These are phyloP conservation scores for Zygoascus meyerae DNA, from an alignment of 1,139 yeast genomes.

Conservation along the genomic window DNA sequence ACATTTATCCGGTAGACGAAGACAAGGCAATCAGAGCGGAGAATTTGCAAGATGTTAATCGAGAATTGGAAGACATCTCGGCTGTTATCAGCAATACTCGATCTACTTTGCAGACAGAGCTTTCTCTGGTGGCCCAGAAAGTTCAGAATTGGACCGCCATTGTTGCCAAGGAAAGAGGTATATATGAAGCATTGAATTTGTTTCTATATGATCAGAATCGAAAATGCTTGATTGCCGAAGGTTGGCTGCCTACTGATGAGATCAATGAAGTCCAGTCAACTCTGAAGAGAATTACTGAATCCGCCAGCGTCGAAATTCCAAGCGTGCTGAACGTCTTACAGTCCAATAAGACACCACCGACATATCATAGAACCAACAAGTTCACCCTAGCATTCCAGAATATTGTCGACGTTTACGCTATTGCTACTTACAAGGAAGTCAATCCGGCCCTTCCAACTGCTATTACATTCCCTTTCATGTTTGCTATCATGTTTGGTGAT, in stretches of 20 bases:
- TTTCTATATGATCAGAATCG: constrained; percentile 83
- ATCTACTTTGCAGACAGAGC: constrained; percentile 65
- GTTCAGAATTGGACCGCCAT: constrained; percentile 63
- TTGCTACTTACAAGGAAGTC: constrained; percentile 90
- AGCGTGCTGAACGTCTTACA: constrained; percentile 74
- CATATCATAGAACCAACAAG: constrained; percentile 85
- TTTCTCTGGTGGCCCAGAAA: constrained; percentile 68
- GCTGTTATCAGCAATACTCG: constrained; percentile 66
- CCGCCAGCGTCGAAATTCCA: constrained; percentile 52
- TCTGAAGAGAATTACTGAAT: constrained; percentile 53
- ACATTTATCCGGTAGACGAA: constrained; percentile 62
- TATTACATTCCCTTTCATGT: constrained; percentile 96
- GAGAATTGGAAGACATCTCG: constrained; percentile 57
- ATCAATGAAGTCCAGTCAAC: constrained; percentile 41
- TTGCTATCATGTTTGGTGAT: constrained; percentile 99
- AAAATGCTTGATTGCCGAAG: constrained; percentile 92
- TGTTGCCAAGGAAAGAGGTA: constrained; percentile 64
- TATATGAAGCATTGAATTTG: constrained; percentile 68
- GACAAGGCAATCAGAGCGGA: constrained; percentile 50
- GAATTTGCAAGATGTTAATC: constrained; percentile 53
- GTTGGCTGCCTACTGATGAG: constrained; percentile 77
- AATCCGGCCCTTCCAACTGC: constrained; percentile 94
- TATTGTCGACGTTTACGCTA: constrained; percentile 92
- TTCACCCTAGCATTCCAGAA: constrained; percentile 88
- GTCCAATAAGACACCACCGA: constrained; percentile 87